Base-by-base conservation (phyloP, 495 filamentous ascomycete species). In the Penicillium paradoxum region DNA sequence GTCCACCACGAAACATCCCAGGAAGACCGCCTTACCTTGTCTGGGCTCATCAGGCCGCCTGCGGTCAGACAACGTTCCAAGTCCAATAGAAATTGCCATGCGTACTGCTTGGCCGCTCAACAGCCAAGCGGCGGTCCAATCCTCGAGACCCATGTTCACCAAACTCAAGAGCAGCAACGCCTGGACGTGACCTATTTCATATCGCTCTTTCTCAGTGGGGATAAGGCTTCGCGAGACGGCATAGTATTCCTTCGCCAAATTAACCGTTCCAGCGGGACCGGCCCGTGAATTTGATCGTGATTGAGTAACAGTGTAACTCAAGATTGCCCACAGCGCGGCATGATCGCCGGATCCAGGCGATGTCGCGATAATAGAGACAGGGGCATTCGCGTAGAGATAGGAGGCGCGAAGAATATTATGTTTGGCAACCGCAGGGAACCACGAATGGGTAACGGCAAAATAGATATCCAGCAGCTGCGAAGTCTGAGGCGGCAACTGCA, bases 381-480 rank as follows among this genome's bases (percentile, higher is more conserved):
- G 44, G 53, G 75, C 36, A 67, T 77, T 77, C 44, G 76, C 69
- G 53, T 79, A 78, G 37, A 72, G 64, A 63, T 81, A 79, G 14
- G 74, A 73, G 11, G 75, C 65, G 41, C 77, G 77, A 6, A 83
- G 68, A 10, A 89, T 70, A 50, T 82, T 83, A 59, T 87, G 82
- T 60, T 87, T 88, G 22, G 87, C 82, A 29, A 84, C 70, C 34
- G 89, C 81, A 4, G 87, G 87, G 15, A 89, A 76, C 86, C 86
- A 90, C 10, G 76, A 77, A 61, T 88, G 83, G 2, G 86, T 89
- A 47, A 82, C 80, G 3, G 85, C 80, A 59, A 89, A 89, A 59
- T 87, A 89, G 6, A 84, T 73, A 59, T 90, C 85, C 19, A 90
- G 68, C 3, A 89, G 67, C 25, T 79, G 78, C 58, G 84, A 86